Conservation (phyloP, 2,329 filamentous ascomycete genomes). For the Colletotrichum navitas region DNA sequence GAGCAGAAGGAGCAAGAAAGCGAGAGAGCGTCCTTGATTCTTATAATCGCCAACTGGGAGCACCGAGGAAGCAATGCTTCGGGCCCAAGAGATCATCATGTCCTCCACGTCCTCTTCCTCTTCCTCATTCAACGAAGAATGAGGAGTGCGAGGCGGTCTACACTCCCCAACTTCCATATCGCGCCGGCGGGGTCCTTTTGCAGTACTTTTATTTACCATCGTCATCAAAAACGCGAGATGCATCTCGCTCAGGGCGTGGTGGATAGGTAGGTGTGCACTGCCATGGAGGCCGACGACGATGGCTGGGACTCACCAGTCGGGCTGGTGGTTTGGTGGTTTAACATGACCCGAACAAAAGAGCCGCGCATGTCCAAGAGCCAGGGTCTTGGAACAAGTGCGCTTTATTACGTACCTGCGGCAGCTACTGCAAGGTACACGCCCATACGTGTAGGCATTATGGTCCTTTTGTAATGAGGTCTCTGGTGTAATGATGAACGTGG, state of each 20-base stretch:
- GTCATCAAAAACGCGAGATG: no score
- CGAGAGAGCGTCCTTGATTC: no score
- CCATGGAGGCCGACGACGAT: not conserved
- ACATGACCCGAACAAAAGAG: not conserved
- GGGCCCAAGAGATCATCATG: not conserved
- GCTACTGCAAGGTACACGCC: conserved; percentile 17
- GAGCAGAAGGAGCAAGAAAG: not conserved
- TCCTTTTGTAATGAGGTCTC: no score
- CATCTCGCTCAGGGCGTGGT: no score
- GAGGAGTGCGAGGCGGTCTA: not conserved
- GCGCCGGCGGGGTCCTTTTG: conserved; percentile 13
- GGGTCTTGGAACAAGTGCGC: not conserved
- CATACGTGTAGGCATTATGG: no score
- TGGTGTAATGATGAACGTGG: not conserved
- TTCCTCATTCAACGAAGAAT: not conserved
- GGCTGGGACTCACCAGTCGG: not conserved
- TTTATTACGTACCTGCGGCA: not conserved
- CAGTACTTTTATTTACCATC: not conserved
- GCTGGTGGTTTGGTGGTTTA: not conserved
- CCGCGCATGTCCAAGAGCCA: not conserved
- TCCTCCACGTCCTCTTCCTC: conserved; percentile 8
- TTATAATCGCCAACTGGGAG: not conserved
- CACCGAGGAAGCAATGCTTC: not conserved
- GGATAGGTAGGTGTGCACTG: not conserved
- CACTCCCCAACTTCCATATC: not conserved